Base-by-base conservation (phyloP, 148 eudicot species). In the Arbutus unedo region DNA sequence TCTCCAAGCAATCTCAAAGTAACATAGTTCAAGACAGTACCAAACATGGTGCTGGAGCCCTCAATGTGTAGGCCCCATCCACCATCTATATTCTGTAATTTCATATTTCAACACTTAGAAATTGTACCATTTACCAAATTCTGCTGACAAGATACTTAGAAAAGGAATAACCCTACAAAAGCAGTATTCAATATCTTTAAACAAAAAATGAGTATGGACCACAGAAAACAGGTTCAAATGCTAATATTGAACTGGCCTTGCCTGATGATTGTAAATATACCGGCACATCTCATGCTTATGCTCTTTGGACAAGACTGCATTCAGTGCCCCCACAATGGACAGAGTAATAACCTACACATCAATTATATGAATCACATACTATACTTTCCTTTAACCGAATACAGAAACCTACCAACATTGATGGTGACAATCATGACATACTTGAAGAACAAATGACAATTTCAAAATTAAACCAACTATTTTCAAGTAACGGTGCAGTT, bases 1-100 rank as follows among this genome's bases (percentile, higher is more conserved):
- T 96, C 98, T 44, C 99, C 98, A 83, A 96, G 97, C 91, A 96
- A 90, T 84, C 99, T 90, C 85, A 96, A 83, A 72, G 98, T 92
- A 78, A 96, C 93, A 87, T 96, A 96, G 64, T 88, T 92, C 91
- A 96, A 85, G 81, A 80, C 91, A 81, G 93, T 91, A 85, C 99
- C 99, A 89, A 96, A 96, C 99, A 96, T 96, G 82, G 98, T 94
- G 84, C 98, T 94, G 59, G 89, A 93, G 25, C 99, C 98, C 86
- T 96, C 99, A 85, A 94, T 96, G 86, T 96, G 99, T 88, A 96
- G 87, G 68, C 98, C 99, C 99, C 99, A 96, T 11, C 99, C 99
- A 86, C 99, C 99, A 92, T 96, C 99, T 83, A 76, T 84, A 87
- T 94, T 96, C 99, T 96, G 94, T 82, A 83, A 79, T 75, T 77